Base-by-base conservation (phyloP, 148 eudicot species). In the Fagopyrum esculentum region DNA sequence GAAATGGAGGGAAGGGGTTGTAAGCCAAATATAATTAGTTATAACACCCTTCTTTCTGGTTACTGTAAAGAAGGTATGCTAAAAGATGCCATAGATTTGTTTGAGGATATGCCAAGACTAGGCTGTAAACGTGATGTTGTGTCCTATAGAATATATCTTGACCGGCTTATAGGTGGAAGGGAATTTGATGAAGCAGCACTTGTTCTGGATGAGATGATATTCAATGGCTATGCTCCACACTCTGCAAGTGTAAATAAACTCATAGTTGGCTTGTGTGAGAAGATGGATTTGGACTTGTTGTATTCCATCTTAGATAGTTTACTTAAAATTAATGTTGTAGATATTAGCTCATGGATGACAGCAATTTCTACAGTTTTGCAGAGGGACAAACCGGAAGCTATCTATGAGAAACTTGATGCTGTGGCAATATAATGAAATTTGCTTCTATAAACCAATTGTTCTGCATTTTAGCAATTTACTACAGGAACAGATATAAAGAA, bases 151-250 rank as follows among this genome's bases (percentile, higher is more conserved):
- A 86, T 75, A 22, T 74, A 85, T 57, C 79, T 93, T 73, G 85
- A 84, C n/a, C 91, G 85, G 76, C 86, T 90, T 74, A 78, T 86
- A 68, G 76, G 79, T 48, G 85, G 76, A 13, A 78, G 73, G 84
- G 80, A 77, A 76, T 74, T 86, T 47, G 46, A 84, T 73, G 90
- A 88, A 79, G 98, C 87, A 11, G 86, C 87, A 8, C 8, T 76
- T 63, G 35, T 85, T 75, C 86, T 93, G 82, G 96, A 93, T 82
- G 96, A 93, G 84, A 93, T 93, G 98, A 73, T 90, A 44, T 86
- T 89, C 78, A 89, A 81, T 81, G 90, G 90, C 35, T 89, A 81
- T 74, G 59, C 82, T 46, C 90, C 91, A 77, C 83, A 79, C 73
- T 77, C 87, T 72, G 78, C 71, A 12, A 83, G 83, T 57, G 60